phyloP scores from a whole-genome alignment of 2,329 filamentous ascomycete species.

The Monosporascus sp. region DNA sequence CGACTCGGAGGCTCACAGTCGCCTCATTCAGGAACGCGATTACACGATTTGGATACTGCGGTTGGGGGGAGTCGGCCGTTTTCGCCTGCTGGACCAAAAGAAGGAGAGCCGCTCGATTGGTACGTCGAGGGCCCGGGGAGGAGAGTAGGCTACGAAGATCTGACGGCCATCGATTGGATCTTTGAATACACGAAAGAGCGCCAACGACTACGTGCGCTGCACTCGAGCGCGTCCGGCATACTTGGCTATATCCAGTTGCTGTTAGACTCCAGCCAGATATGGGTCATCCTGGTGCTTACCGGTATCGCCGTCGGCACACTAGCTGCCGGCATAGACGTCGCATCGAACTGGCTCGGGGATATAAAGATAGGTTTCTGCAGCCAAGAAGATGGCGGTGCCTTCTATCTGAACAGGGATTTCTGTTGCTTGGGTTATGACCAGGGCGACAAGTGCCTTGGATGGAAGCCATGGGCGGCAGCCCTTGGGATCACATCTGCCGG shows the following conservation, averaged over 20 bases:
- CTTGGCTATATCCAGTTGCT: slow-evolving; percentile 68
- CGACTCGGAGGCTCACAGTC: slow-evolving; percentile 18
- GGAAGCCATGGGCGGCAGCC: slow-evolving; percentile 78
- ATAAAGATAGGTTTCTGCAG: slow-evolving; percentile 86
- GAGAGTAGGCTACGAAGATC: slow-evolving; percentile 89
- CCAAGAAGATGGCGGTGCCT: slow-evolving; percentile 71
- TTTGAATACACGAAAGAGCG: slow-evolving; percentile 97
- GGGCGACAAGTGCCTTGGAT: slow-evolving; percentile 75
- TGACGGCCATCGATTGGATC: slow-evolving; percentile 99
- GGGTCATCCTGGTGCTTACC: slow-evolving; percentile 81
- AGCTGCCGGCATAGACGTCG: slow-evolving; percentile 84
- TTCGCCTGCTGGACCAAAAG: slow-evolving; percentile 31
- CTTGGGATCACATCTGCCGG: slow-evolving; percentile 60
- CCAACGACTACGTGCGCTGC: slow-evolving; percentile 74
- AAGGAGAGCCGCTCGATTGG: slow-evolving; percentile 65
- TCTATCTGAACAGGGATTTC: slow-evolving; percentile 87
- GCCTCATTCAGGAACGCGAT: slow-evolving; percentile 15
- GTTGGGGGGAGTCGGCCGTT: slow-evolving; percentile 10
- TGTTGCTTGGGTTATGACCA: slow-evolving; percentile 92
- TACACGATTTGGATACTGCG: slow-evolving; percentile 14
- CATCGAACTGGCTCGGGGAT: slow-evolving; percentile 89
- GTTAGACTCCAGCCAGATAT: slow-evolving; percentile 83
- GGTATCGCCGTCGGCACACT: slow-evolving; percentile 79
- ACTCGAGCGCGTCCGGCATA: slow-evolving; percentile 63
- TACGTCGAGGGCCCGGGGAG: slow-evolving; percentile 83